phyloP scores from a whole-genome alignment of 768 basidiomycete species.

The Suillus bovinus region DNA sequence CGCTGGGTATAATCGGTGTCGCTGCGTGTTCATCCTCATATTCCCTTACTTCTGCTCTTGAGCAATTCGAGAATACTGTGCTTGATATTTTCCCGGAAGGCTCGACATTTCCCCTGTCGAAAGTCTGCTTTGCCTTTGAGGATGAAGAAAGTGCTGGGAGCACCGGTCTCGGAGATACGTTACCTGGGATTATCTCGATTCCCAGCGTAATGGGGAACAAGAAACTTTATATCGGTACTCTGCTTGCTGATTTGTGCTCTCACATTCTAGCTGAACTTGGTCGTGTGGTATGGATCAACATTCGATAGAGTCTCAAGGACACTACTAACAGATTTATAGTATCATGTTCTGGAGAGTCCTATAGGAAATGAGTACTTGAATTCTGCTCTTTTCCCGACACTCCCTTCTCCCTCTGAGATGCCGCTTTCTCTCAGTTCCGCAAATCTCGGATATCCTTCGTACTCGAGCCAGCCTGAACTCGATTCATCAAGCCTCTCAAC shows the following conservation, averaged over 20 bases:
- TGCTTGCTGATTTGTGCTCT: constrained; percentile 88
- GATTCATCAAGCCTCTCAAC: constrained; percentile 20
- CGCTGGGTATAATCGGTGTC: constrained; percentile 87
- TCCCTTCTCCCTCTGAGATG: constrained; percentile 62
- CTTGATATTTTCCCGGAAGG: constrained; percentile 66
- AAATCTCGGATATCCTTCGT: constrained; percentile 47
- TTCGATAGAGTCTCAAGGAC: constrained; percentile 6
- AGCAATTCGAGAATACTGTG: constrained; percentile 67
- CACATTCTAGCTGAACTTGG: constrained; percentile 86
- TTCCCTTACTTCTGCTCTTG: constrained; percentile 50
- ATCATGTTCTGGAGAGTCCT: constrained; percentile 77
- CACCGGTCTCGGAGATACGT: constrained; percentile 53
- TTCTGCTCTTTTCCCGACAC: constrained; percentile 58
- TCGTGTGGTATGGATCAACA: constrained; percentile 59
- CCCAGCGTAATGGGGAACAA: constrained; percentile 88
- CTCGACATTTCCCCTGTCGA: constrained; percentile 75
- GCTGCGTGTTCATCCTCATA: constrained; percentile 64
- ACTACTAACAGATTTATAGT: constrained; percentile 42
- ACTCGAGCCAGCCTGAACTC: constrained; percentile 61
- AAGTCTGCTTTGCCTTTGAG: constrained; percentile 86
- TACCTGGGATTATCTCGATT: constrained; percentile 72
- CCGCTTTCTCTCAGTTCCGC: constrained; percentile 54
- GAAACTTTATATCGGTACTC: constrained; percentile 81
- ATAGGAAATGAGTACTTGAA: constrained; percentile 86
- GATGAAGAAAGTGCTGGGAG: constrained; percentile 52